Percentiles rank a stretch among this genome's conserved stretches.
Conservation (phyloP, 495 filamentous ascomycete genomes). For the Bacidia rubella region DNA sequence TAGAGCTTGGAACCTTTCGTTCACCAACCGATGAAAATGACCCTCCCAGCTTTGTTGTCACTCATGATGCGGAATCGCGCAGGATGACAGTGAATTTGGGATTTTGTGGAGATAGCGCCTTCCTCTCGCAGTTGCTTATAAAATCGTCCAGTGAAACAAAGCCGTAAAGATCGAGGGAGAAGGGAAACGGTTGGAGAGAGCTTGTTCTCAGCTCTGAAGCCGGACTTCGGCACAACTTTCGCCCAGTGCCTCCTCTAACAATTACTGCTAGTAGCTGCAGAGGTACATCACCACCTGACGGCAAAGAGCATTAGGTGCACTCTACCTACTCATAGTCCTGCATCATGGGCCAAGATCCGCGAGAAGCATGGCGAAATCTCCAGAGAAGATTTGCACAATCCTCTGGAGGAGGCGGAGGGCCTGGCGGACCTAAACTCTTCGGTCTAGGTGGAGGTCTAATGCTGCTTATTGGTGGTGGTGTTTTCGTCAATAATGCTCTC, state of each 20-base stretch:
- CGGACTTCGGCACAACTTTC: no score
- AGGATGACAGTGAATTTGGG: neutral
- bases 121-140: no score
- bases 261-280: no score
- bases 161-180: no score
- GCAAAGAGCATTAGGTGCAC: no score
- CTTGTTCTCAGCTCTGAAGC: no score
- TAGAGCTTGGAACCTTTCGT: conserved; percentile 28
- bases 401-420: conserved; percentile 30
- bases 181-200: no score
- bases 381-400: conserved; percentile 38
- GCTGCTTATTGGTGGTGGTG: conserved; percentile 49
- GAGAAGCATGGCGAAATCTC: conserved; percentile 50
- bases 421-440: conserved; percentile 30
- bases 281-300: no score
- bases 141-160: no score
- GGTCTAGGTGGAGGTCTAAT: conserved; percentile 41
- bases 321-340: neutral
- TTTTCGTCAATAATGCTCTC: conserved; percentile 66
- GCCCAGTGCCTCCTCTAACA: no score
- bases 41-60: conserved; percentile 42
- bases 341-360: conserved; percentile 23
- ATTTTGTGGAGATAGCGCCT: no score
- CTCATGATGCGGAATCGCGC: conserved; percentile 28
- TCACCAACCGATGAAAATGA: conserved; percentile 78